phyloP scores from a whole-genome alignment of 495 filamentous ascomycete species.

The Trichocladium uniseriatum region DNA sequence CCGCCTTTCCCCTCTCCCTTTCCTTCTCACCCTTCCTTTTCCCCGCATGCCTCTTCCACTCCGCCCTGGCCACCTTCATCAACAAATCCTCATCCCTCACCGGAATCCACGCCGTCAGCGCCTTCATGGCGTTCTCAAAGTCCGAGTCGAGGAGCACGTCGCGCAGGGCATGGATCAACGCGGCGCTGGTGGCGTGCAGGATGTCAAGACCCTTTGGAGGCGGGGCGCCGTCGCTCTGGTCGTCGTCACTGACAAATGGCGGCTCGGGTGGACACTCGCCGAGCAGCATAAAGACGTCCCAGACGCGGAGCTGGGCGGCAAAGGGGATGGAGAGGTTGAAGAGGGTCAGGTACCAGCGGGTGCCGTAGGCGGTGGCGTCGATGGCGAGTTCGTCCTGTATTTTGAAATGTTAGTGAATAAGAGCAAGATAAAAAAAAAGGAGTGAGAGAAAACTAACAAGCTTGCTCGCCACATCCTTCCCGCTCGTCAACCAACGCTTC shows the following conservation, averaged over 20 bases:
- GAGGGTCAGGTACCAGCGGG: slow-evolving; percentile 92
- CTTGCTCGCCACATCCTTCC: slow-evolving; percentile 63
- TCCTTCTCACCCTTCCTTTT: background rate
- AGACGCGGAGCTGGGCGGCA: slow-evolving; percentile 91
- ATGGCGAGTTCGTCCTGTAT: slow-evolving; percentile 70
- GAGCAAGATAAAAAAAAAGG: background rate
- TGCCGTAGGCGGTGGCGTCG: slow-evolving; percentile 83
- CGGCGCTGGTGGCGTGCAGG: slow-evolving; percentile 81
- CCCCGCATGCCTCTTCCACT: slow-evolving; percentile 63
- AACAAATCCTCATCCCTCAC: slow-evolving; percentile 90
- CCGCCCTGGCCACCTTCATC: slow-evolving; percentile 86
- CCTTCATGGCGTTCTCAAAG: slow-evolving; percentile 98
- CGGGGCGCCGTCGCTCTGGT: background rate
- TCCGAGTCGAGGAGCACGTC: slow-evolving; percentile 88
- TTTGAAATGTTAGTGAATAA: too few relatives aligned
- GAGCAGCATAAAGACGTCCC: slow-evolving; percentile 98
- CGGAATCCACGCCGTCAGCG: slow-evolving; percentile 90
- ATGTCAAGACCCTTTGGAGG: slow-evolving; percentile 61
- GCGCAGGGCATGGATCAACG: slow-evolving; percentile 84
- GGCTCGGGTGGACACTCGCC: slow-evolving; percentile 49
- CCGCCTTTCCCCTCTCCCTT: background rate
- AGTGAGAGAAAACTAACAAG: slow-evolving; percentile 50
- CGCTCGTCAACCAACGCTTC: slow-evolving; percentile 65
- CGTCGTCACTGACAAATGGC: background rate
- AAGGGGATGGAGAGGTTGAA: slow-evolving; percentile 98